These are phyloP conservation scores for Fusarium duplospermum DNA, from an alignment of 2,329 filamentous ascomycete species.

Conservation along the genomic window DNA sequence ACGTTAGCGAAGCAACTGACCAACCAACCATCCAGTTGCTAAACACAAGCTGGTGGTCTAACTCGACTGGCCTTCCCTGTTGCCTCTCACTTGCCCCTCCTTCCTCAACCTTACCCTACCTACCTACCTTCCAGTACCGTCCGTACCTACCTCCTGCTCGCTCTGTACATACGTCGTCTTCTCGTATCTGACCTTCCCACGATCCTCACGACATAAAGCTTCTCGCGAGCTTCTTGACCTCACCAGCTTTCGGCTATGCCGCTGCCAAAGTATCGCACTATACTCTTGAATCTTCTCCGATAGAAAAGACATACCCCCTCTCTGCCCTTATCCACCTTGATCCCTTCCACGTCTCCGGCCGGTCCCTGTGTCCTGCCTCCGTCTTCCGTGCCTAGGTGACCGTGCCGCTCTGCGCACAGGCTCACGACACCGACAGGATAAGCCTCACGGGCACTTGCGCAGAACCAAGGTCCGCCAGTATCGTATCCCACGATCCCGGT, in stretches of 20 bases:
- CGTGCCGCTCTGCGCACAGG: slow-evolving; percentile 28
- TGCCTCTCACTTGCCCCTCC: slow-evolving; percentile 38
- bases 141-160: slow-evolving; percentile 5
- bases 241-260: slow-evolving; percentile 13
- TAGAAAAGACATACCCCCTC: slow-evolving; percentile 3
- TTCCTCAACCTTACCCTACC: slow-evolving; percentile 15
- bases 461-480: slow-evolving; percentile 4
- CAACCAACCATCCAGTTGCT: slow-evolving; percentile 17
- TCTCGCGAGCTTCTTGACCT: slow-evolving; percentile 5
- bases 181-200: background rate
- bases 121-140: background rate
- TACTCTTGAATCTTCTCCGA: slow-evolving; percentile 1
- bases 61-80: slow-evolving; percentile 21
- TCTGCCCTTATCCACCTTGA: slow-evolving; percentile 8
- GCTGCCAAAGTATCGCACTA: background rate
- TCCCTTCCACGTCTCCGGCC: slow-evolving; percentile 15
- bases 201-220: slow-evolving; percentile 21
- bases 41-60: slow-evolving; percentile 14
- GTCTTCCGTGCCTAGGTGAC: slow-evolving; percentile 18
- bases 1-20: slow-evolving; percentile 13
- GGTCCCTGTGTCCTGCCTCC: slow-evolving; percentile 18
- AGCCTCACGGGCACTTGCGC: slow-evolving; percentile 23
- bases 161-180: slow-evolving; percentile 20
- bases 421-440: slow-evolving; percentile 28
- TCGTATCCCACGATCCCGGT: slow-evolving; percentile 10